phyloP scores from a whole-genome alignment of 2,329 filamentous ascomycete genomes.

The Corynespora cassiicola region DNA sequence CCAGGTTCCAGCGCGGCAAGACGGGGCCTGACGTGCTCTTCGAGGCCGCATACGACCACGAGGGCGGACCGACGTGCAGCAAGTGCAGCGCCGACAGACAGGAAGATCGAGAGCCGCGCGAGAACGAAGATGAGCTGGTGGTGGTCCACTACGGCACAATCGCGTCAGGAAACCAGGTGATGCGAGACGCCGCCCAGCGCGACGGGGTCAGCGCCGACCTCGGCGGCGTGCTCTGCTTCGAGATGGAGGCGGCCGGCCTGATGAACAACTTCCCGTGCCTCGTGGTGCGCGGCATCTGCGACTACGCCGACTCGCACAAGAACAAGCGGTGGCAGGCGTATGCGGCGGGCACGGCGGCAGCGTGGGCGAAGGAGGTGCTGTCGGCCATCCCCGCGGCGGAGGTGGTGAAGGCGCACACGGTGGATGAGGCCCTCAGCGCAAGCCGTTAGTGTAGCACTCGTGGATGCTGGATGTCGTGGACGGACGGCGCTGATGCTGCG shows the following conservation, averaged over 20 bases:
- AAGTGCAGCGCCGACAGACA: slow-evolving; percentile 5
- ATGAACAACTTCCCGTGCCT: slow-evolving; percentile 11
- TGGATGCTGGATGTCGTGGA: too few species aligned
- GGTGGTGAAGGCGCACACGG: slow-evolving; percentile 8
- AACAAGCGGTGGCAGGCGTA: slow-evolving; percentile 12
- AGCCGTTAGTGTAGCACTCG: too few species aligned
- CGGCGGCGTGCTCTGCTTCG: slow-evolving; percentile 10
- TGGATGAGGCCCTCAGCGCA: slow-evolving; percentile 5
- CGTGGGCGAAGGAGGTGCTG: slow-evolving; percentile 12
- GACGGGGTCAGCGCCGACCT: too few species aligned
- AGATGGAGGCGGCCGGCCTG: slow-evolving; percentile 10
- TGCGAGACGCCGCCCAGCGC: too few species aligned
- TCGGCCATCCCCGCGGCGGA: slow-evolving; percentile 12
- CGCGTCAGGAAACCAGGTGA: too few species aligned
- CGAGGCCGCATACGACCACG: slow-evolving; percentile 1
- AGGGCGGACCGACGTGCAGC: slow-evolving; percentile 1
- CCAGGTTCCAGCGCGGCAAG: too few species aligned
- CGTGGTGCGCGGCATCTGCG: slow-evolving; percentile 8
- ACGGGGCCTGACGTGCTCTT: slow-evolving; percentile 2
- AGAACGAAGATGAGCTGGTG: background rate
- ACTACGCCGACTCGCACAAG: slow-evolving; percentile 12
- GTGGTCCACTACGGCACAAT: background rate
- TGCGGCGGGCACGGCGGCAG: slow-evolving; percentile 8
- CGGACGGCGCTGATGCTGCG: slow-evolving; percentile 1
- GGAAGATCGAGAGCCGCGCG: background rate